phyloP scores from a whole-genome alignment of 1,139 yeast species.

The Yamadazyma songkhlaensis region DNA sequence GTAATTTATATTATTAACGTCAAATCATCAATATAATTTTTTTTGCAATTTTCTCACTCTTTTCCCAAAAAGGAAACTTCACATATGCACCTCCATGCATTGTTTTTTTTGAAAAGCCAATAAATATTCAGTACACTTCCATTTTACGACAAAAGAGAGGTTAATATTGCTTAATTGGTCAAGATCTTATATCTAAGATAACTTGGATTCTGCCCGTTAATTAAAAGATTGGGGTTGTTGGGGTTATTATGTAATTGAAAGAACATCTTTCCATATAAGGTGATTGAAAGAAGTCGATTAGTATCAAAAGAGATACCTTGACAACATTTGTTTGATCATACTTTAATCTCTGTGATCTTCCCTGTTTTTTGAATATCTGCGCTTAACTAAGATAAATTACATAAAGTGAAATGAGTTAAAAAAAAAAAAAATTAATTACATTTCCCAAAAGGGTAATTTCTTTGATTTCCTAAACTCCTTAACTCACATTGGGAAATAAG shows the following conservation, averaged over 20 bases:
- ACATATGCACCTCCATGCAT: slow-evolving; percentile 1
- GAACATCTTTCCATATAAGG: too few relatives aligned
- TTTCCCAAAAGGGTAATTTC: slow-evolving; percentile 4
- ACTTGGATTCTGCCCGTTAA: too few relatives aligned
- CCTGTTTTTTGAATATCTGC: too few relatives aligned
- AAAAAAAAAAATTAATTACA: slow-evolving; percentile 2
- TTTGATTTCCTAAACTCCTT: background rate
- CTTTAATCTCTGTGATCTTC: too few relatives aligned
- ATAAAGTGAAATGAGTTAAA: background rate
- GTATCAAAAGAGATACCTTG: too few relatives aligned
- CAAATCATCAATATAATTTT: background rate
- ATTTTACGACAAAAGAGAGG: background rate
- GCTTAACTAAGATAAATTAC: too few relatives aligned
- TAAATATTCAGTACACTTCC: background rate
- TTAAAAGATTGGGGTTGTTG: too few relatives aligned
- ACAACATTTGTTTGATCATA: too few relatives aligned
- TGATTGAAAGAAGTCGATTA: too few relatives aligned
- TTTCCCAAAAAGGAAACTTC: slow-evolving; percentile 3
- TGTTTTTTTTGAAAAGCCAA: background rate
- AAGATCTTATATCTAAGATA: too few relatives aligned
- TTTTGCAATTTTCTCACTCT: slow-evolving; percentile 4
- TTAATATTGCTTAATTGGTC: too few relatives aligned
- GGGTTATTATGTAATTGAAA: too few relatives aligned
- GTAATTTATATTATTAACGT: slow-evolving; percentile 1
- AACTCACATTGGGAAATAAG: background rate